Evolutionary conservation across 148 eudicot genomes (phyloP), one percentile per base, ranked within the genome.

Genomic region (Diospyros lotus): DNA sequence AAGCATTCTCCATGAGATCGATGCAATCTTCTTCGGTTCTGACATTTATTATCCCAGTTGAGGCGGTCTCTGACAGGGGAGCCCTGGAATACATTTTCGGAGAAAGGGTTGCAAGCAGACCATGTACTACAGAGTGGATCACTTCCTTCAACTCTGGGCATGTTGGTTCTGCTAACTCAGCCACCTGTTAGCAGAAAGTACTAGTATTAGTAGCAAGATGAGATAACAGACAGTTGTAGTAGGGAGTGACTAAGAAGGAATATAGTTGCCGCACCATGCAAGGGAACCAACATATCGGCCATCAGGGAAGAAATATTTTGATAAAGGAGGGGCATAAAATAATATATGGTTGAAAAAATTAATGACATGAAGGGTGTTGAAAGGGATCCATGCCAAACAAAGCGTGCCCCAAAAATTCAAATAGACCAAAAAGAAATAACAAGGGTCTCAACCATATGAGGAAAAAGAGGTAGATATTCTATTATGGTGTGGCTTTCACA

Each of bases 51-150:
- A 87, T 69, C 70, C 96, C 95, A 70, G 81, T 71, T 45, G 95
- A 78, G 80, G 87, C 80, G 72, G 81, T 89, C 61, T 89, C 93
- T 5, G 88, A 80, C 5, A 78, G 73, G 76, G 90, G 96, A 13
- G 91, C 92, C 82, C 85, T 92, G 4, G 98, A 90, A 77, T 92
- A 94, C 96, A 94, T 92, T 80, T 84, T 94, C 13, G 98, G 97
- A 68, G 98, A 94, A 64, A 94, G 87, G 12, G 98, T 94, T 62
- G 98, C 98, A 64, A 94, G 93, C 67, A 94, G 90, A 80, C 98
- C 98, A 81, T 92, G 96, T 56, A 92, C 92, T 17, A 94, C 90
- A 58, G 97, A 94, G 79, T 85, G 88, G 63, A 94, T 89, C 7
- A 87, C 87, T 77, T 90, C 89, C 84, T 87, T 90, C 55, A 92